Evolutionary conservation across 768 basidiomycete genomes (phyloP).

Genomic region (Rhodocollybia butyracea): DNA sequence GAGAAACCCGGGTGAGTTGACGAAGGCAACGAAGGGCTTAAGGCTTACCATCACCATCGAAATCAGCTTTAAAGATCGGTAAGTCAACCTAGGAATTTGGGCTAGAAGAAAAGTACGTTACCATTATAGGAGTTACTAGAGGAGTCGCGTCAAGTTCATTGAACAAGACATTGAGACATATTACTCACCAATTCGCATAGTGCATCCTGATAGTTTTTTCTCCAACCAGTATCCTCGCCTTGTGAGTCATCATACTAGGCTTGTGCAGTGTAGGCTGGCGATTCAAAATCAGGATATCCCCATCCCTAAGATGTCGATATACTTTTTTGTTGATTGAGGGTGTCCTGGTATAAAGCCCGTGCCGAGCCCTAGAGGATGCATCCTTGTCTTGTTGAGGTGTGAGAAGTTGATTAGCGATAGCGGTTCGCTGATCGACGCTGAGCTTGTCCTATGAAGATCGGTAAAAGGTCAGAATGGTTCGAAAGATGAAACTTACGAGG

Average conservation of each 20-base stretch:
- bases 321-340: slow-evolving; percentile 93
- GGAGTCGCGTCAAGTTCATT: slow-evolving; percentile 9
- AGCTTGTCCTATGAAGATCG: slow-evolving; percentile 67
- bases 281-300: slow-evolving; percentile 93
- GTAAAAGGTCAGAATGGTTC: slow-evolving; percentile 1
- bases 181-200: slow-evolving; percentile 92
- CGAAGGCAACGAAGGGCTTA: background rate
- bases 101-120: slow-evolving; percentile 29
- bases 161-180: background rate
- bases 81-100: slow-evolving; percentile 5
- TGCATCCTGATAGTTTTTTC: slow-evolving; percentile 99
- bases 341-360: slow-evolving; percentile 73
- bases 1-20: slow-evolving; percentile 14
- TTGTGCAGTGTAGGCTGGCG: slow-evolving; percentile 98
- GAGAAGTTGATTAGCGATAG: slow-evolving; percentile 91
- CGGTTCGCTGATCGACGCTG: slow-evolving; percentile 85
- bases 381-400: slow-evolving; percentile 81
- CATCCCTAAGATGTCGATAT: slow-evolving; percentile 90
- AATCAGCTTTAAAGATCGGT: slow-evolving; percentile 57
- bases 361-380: slow-evolving; percentile 36
- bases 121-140: slow-evolving; percentile 95
- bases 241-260: slow-evolving; percentile 99
- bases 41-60: slow-evolving; percentile 80
- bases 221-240: slow-evolving; percentile 84
- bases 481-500: slow-evolving; percentile 47